Evolutionary conservation across 208 protist species (phyloP), one percentile per base, ranked within the genome.

Genomic region (Vickermania ingenoplastis): DNA sequence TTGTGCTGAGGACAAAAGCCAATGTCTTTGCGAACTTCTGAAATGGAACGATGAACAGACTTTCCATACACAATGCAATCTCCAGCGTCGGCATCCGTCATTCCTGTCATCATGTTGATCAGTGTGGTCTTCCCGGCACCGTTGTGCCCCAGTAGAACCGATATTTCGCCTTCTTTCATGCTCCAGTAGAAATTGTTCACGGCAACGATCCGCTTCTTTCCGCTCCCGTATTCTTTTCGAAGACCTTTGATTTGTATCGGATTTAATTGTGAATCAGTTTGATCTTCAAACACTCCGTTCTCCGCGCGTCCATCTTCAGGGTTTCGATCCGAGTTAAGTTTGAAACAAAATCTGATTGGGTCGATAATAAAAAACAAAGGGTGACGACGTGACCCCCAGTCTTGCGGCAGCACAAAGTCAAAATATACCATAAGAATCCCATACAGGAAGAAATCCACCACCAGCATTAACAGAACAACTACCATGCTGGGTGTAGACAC

Each of bases 1-100:
- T 97, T 93, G 71, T 94, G 87, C 75, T 98, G 94, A 28, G 92
- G 89, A 75, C 94, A 98, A 2, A 95, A 72, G 53, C 95, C 96
- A 53, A 98, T 92, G 36, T 81, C 59, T 30, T 86, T 73, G 23
- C 87, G 70, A 59, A 88, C 81, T 21, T 53, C 52, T 5, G 53
- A 24, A 26, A 91, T 58, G 7, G 91, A 36, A 1, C 41, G 57
- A 5, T 63, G 64, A 41, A 97, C 71, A 3, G 80, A 89, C 41
- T 76, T 64, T 22, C 84, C 84, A 55, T 81, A 77, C n/a, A 91
- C 66, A 50, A 70, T 66, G 59, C 79, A 89, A 69, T 96, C 86
- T 2, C 90, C 90, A 21, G 54, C 65, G 57, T 86, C 75, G 0
- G 86, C 57, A 26, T 52, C 31, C 22, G 86, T 36, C 83, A 96